Percentiles rank a stretch among this genome's conserved stretches.
Evolutionary conservation across 495 filamentous ascomycete genomes (phyloP).

Genomic region (Trichoderma parareesei): DNA sequence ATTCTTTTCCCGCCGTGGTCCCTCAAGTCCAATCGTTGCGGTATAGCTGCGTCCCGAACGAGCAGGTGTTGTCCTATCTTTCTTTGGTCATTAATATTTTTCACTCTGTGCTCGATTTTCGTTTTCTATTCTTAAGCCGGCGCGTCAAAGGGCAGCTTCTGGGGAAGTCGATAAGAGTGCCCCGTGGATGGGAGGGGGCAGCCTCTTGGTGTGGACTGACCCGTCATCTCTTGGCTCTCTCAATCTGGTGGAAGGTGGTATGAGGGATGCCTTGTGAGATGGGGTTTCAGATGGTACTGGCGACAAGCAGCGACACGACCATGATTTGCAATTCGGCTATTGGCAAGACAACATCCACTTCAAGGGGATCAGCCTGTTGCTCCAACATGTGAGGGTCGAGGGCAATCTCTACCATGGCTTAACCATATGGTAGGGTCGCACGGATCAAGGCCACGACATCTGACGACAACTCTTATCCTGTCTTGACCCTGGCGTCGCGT

Average conservation of each 20-base stretch:
- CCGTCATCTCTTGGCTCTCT: not conserved
- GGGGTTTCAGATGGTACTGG: not conserved
- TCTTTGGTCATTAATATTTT: constrained; percentile 11
- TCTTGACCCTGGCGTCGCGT: not conserved
- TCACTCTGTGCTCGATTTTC: not conserved
- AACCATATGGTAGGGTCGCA: not conserved
- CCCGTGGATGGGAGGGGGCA: not conserved
- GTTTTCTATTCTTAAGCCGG: constrained; percentile 8
- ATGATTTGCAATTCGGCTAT: not conserved
- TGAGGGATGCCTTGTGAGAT: not conserved
- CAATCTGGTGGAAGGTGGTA: not conserved
- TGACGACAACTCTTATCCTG: not conserved
- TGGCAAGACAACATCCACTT: not conserved
- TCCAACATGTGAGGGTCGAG: not conserved
- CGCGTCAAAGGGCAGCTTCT: constrained; percentile 9
- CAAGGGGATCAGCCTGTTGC: not conserved
- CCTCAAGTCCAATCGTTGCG: constrained; percentile 11
- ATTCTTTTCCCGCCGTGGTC: not conserved
- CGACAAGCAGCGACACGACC: not conserved
- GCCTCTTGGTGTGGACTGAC: not conserved
- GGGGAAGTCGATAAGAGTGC: constrained; percentile 7
- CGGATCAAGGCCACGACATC: not conserved
- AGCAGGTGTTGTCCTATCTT: constrained; percentile 8
- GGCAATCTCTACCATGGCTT: not conserved
- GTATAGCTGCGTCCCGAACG: constrained; percentile 11